These are phyloP conservation scores for Trichoderma afroharzianum DNA, from an alignment of 2,329 filamentous ascomycete genomes.

Conservation along the genomic window DNA sequence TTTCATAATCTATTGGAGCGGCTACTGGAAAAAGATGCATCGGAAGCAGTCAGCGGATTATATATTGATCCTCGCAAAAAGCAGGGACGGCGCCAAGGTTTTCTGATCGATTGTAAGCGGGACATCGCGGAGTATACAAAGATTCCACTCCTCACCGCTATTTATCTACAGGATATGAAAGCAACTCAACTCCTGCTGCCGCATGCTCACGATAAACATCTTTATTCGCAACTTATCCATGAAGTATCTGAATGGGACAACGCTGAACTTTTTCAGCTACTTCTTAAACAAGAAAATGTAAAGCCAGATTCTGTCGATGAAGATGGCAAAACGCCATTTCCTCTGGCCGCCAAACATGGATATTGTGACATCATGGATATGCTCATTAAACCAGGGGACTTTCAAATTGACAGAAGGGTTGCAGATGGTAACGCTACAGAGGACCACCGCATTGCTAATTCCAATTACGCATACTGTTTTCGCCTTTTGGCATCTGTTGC, in stretches of 20 bases:
- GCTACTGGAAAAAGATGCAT: not conserved
- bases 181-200: not conserved
- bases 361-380: not conserved
- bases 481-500: too few relatives aligned
- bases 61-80: not conserved
- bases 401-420: not conserved
- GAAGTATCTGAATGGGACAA: too few relatives aligned
- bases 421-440: too few relatives aligned
- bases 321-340: not conserved
- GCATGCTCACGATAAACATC: too few relatives aligned
- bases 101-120: not conserved
- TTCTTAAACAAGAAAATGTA: not conserved
- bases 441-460: too few relatives aligned
- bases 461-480: too few relatives aligned
- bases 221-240: too few relatives aligned
- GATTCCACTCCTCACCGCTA: not conserved
- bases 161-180: not conserved
- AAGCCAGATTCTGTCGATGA: not conserved
- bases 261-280: not conserved
- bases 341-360: not conserved
- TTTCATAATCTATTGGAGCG: not conserved
- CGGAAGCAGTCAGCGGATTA: not conserved
- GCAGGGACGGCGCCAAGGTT: too few relatives aligned
- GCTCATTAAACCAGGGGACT: not conserved
- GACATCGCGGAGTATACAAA: fast-evolving